Percentiles rank a stretch among this genome's conserved stretches.
phyloP scores from a whole-genome alignment of 2,329 filamentous ascomycete species.

The Trichoderma arundinaceum region DNA sequence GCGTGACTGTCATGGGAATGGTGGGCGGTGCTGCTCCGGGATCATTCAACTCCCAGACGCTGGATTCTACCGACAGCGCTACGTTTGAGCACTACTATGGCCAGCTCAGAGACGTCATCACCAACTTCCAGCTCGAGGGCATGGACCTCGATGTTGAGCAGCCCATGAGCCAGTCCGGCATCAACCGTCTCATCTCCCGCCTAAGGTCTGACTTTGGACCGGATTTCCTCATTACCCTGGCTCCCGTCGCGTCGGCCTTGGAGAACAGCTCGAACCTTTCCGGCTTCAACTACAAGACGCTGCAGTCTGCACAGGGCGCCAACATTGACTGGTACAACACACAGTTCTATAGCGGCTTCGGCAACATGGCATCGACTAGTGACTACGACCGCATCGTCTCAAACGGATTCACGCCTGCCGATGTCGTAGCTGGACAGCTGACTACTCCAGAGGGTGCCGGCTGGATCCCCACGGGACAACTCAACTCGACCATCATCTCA shows the following conservation, averaged over 20 bases:
- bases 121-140: slow-evolving; percentile 65
- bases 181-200: slow-evolving; percentile 68
- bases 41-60: slow-evolving; percentile 57
- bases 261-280: slow-evolving; percentile 67
- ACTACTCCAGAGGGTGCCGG: slow-evolving; percentile 69
- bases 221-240: slow-evolving; percentile 75
- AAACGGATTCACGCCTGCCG: slow-evolving; percentile 68
- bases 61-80: slow-evolving; percentile 58
- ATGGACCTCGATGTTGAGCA: slow-evolving; percentile 82
- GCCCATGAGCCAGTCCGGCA: slow-evolving; percentile 67
- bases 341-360: slow-evolving; percentile 91
- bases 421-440: slow-evolving; percentile 79
- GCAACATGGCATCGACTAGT: slow-evolving; percentile 52
- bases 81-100: slow-evolving; percentile 75
- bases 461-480: slow-evolving; percentile 52
- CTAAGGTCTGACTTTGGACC: slow-evolving; percentile 70
- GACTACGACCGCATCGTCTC: slow-evolving; percentile 55
- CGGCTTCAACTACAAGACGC: slow-evolving; percentile 76
- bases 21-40: slow-evolving; percentile 81
- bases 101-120: slow-evolving; percentile 69
- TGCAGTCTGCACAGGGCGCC: slow-evolving; percentile 67
- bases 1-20: slow-evolving; percentile 82
- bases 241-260: slow-evolving; percentile 78
- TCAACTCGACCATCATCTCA: slow-evolving; percentile 49
- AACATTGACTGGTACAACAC: slow-evolving; percentile 82